Conservation (phyloP, 257 asterid species). For the Marsdenia floribunda region DNA sequence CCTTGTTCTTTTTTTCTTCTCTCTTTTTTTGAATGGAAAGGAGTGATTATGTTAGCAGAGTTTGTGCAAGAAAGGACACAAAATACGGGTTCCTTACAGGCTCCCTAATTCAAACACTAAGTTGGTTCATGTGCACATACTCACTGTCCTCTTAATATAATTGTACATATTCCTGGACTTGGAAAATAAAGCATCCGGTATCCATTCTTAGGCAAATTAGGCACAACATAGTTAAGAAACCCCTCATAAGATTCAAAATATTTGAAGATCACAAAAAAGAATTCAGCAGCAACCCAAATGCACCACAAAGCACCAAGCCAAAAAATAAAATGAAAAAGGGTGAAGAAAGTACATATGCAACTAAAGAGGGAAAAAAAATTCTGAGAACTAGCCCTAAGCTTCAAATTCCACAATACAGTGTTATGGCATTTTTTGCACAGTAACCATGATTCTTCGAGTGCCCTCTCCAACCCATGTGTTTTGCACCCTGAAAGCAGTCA, state of each 20-base stretch:
- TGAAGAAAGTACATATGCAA: neutral
- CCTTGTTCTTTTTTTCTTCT: too few species aligned
- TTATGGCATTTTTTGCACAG: neutral
- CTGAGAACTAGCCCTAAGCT: neutral
- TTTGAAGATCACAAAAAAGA: neutral
- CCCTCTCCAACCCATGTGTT: constrained; percentile 11
- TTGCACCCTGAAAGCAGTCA: neutral
- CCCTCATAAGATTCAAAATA: neutral
- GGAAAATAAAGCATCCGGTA: too few species aligned
- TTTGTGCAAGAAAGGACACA: too few species aligned
- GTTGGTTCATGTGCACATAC: neutral
- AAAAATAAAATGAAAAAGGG: neutral
- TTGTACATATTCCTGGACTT: neutral
- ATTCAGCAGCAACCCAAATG: neutral
- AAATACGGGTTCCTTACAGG: too few species aligned
- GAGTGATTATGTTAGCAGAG: too few species aligned
- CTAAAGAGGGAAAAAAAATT: neutral
- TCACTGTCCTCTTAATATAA: too few species aligned
- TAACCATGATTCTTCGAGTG: neutral
- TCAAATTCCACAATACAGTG: neutral
- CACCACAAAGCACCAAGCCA: neutral
- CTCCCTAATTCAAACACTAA: neutral
- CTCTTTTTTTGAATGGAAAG: too few species aligned
- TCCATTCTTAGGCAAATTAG: too few species aligned
- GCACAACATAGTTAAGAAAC: too few species aligned